These are phyloP conservation scores for Cystofilobasidium capitatum DNA, from an alignment of 768 basidiomycete species.

Conservation along the genomic window DNA sequence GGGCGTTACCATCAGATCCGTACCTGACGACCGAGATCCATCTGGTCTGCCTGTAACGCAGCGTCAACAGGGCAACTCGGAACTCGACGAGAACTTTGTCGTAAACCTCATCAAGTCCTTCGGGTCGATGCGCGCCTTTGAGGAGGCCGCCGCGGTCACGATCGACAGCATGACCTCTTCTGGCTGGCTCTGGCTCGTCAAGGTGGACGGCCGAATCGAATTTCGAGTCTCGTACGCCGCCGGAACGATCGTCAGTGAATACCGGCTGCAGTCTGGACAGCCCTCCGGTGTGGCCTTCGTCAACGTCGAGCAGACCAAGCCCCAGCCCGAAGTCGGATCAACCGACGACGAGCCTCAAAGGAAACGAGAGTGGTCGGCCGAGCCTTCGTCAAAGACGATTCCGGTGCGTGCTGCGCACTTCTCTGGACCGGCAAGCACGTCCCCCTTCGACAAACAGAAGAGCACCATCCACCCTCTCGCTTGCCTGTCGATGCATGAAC, in stretches of 20 bases:
- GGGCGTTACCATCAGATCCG: neutral
- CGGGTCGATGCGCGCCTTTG: neutral
- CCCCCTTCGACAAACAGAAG: neutral
- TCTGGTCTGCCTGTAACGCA: neutral
- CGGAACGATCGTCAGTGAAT: neutral
- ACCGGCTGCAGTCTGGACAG: neutral
- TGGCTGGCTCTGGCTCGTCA: slow-evolving; percentile 26
- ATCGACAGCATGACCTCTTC: slow-evolving; percentile 15
- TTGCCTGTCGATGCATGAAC: slow-evolving; percentile 23
- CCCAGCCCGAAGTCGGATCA: neutral
- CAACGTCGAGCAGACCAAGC: neutral
- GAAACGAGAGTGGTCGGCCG: neutral
- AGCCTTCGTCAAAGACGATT: neutral
- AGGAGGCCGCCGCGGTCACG: neutral
- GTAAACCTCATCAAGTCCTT: slow-evolving; percentile 10
- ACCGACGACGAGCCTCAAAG: neutral
- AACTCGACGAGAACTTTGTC: neutral
- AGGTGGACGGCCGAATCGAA: slow-evolving; percentile 13
- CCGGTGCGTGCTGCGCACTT: neutral
- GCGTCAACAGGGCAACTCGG: neutral
- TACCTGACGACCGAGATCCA: neutral
- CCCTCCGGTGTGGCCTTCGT: neutral
- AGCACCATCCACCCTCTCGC: slow-evolving; percentile 11
- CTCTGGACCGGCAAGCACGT: neutral
- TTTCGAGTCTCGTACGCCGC: slow-evolving; percentile 14